Base-by-base conservation (phyloP, 1,284 basidiomycete genomes). In the Hortiboletus rubellus region DNA sequence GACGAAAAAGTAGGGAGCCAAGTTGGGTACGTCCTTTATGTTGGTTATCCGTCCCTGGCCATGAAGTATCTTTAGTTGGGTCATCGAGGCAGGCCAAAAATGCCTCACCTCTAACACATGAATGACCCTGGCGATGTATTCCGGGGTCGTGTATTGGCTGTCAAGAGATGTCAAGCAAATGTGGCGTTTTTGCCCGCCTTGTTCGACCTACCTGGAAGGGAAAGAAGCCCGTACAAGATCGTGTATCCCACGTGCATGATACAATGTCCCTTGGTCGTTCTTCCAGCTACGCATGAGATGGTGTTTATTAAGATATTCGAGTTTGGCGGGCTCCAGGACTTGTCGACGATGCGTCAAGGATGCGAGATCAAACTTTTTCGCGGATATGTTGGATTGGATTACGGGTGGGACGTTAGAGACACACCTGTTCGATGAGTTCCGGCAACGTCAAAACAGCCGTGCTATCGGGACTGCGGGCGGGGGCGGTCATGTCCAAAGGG, bases 251-350 rank as follows among this genome's bases (percentile, higher is more conserved):
- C 76, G 72, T 10, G 85, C 86, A 1, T 87, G 75, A 1, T 65
- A 59, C 17, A 74, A 64, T 7, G 84, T 72, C 0, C 81, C 83
- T 30, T 76, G 70, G 3, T 76, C 71, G 3, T 69, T 75, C n/a
- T 78, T 71, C 68, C 77, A 79, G 37, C 65, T 71, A 3, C 73
- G 75, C 73, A 82, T 79, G 12, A 94, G 72, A 69, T 94, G 89
- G 33, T 86, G 83, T 63, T 90, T 89, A 71, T 94, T 94, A 52
- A 94, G 75, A 65, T 85, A 88, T 60, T 84, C 83, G 10, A 94
- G 78, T 64, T 94, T 93, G 22, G 74, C 69, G 0, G 81, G 80
- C 59, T 92, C 90, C 27, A 94, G 79, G 33, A 85, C 82, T 27
- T 87, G 83, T 56, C 89, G 85, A 38, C 91, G 83, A 51, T 91